phyloP scores from a whole-genome alignment of 768 basidiomycete species.

The Lentinula boryana region DNA sequence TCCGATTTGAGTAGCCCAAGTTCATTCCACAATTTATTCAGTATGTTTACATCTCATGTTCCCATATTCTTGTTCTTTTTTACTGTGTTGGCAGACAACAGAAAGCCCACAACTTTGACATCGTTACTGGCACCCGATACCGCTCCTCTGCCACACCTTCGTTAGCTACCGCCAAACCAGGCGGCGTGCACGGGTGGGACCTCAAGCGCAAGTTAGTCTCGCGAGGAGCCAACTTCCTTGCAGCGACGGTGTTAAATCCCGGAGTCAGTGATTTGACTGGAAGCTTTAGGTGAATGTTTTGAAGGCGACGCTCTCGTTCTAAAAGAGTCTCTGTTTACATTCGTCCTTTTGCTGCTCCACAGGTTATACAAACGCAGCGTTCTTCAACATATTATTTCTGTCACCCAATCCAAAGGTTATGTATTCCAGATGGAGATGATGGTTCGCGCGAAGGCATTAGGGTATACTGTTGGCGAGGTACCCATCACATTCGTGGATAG shows the following conservation, averaged over 20 bases:
- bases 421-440: constrained; percentile 99
- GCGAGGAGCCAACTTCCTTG: constrained; percentile 86
- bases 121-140: constrained; percentile 92
- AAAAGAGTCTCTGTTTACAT: neutral
- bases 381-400: constrained; percentile 75
- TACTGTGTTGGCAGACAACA: constrained; percentile 51
- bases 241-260: constrained; percentile 77
- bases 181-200: constrained; percentile 92
- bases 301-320: neutral
- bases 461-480: constrained; percentile 84
- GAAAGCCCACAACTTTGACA: constrained; percentile 81
- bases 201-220: constrained; percentile 84
- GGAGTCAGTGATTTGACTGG: constrained; percentile 90
- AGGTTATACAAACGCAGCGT: constrained; percentile 77
- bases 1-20: constrained; percentile 57
- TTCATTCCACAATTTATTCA: constrained; percentile 91
- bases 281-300: constrained; percentile 67
- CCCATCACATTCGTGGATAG: constrained; percentile 95
- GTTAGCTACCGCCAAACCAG: constrained; percentile 56
- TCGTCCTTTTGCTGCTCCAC: neutral
- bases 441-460: constrained; percentile 78
- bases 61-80: neutral
- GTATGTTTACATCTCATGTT: constrained; percentile 27
- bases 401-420: constrained; percentile 84
- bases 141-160: constrained; percentile 54